Evolutionary conservation across 371 early-diverging fungal genomes (phyloP), one percentile per base, ranked within the genome.

Genomic region (Mucor saturninus): DNA sequence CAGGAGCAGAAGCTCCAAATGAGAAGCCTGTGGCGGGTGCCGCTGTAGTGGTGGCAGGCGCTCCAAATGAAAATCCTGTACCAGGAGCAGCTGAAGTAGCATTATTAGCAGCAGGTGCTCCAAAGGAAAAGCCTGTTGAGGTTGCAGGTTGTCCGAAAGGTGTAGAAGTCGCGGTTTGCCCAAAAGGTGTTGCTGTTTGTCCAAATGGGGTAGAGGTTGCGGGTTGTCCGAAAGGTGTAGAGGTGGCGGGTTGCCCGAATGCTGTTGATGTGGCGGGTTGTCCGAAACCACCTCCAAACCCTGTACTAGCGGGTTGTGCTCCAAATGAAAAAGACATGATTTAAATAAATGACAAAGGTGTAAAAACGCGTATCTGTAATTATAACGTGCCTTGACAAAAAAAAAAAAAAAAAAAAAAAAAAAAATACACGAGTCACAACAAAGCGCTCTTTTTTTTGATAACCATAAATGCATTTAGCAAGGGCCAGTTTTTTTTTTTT

Each of bases 281-380:
- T 14, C 68, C 68, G 42, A 68, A 68, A 0, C 54, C 59, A 37
- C 38, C 62, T 45, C 67, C 65, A 57, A 65, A 51, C 10, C 66
- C 51, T 8, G 68, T 51, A 1, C 68, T 65, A 5, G 70, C 54
- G 21, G 67, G 46, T 59, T 73, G 69, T 30, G 77, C 65, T 45
- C 67, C 67, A 45, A 71, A 71, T 50, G 60, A 28, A 60, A 66
- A 66, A 46, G 67, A 32, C 71, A 71, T 71, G 32, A 11, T 40
- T 39, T 2, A 9, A 3, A 32, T 28, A 58, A 49, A 58, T 28
- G 11, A 32, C 46, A 54, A 54, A 54, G 32, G 46, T 6, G 30
- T 21, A 54, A 56, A 50, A 39, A 65, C 55, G 62, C 64, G 57
- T 52, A 15, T 55, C 5, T 21, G 29, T 6, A 11, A 10, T 42